phyloP scores from a whole-genome alignment of 1,284 basidiomycete genomes.

The Vanrija pseudolonga region DNA sequence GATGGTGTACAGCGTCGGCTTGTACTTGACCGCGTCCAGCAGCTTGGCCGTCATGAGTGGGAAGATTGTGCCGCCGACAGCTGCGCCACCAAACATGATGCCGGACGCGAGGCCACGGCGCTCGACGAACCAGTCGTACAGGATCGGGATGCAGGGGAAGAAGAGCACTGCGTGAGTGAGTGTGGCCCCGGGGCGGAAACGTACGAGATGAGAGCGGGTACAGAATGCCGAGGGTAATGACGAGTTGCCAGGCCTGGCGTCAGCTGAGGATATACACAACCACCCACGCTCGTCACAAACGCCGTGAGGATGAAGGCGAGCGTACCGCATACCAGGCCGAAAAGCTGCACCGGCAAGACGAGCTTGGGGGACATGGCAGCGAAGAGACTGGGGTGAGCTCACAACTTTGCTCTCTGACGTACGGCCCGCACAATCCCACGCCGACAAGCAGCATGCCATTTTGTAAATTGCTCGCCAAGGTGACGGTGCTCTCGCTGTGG shows the following conservation, averaged over 20 bases:
- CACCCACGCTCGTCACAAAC: conserved; percentile 29
- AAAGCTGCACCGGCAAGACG: conserved; percentile 17
- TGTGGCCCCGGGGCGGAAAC: conserved; percentile 1
- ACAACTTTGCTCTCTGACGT: conserved; percentile 11
- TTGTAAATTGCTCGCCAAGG: conserved; percentile 41
- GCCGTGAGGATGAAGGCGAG: conserved; percentile 28
- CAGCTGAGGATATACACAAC: too few species aligned
- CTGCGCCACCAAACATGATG: conserved; percentile 33
- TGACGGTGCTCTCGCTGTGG: conserved; percentile 7
- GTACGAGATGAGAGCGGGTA: conserved; percentile 39
- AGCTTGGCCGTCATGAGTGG: conserved; percentile 40
- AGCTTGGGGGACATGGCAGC: conserved; percentile 22
- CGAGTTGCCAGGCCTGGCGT: conserved; percentile 42
- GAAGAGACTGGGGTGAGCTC: conserved; percentile 16
- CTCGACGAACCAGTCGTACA: conserved; percentile 46
- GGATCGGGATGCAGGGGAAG: conserved; percentile 39
- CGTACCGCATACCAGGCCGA: conserved; percentile 22
- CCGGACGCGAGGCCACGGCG: conserved; percentile 30
- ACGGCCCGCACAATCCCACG: conserved; percentile 37
- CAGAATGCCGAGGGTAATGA: conserved; percentile 39
- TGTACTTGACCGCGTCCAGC: conserved; percentile 39
- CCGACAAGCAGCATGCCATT: conserved; percentile 42
- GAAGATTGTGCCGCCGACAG: conserved; percentile 41
- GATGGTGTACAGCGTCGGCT: conserved; percentile 39
- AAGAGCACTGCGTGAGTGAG: conserved; percentile 28